Evolutionary conservation across 2,329 filamentous ascomycete genomes (phyloP), one percentile per base, ranked within the genome.

Genomic region (Xylariaceae sp.): DNA sequence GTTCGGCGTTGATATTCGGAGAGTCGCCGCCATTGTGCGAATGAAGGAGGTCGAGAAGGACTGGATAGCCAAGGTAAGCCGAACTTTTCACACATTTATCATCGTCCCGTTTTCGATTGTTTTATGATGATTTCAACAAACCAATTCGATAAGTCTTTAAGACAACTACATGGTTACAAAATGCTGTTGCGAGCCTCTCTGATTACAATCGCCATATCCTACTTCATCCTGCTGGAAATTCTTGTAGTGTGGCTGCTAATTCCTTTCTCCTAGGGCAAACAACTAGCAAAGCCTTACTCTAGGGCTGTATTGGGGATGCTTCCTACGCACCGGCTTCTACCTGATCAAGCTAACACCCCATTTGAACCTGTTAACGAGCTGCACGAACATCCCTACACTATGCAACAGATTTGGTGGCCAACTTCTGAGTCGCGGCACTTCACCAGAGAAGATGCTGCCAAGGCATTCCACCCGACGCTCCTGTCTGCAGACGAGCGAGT

Each of bases 101-200:
- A 47, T 41, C 52, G 52, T 48, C 10, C 4, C 52, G 23, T 41
- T 45, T 47, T 57, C 47, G 44, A 13, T 65, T 59, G 61, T 71
- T 69, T 68, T 63, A 75, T 85, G 82, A 85, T 85, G 82, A 84
- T 73, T 70, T 67, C 73, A 76, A 90, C 82, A 80, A 77, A 84
- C 82, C 83, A 85, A 86, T 84, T 88, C 93, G 93, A 97, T 97
- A 96, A 97, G 93, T 97, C 93, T 96, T 95, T 82, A 97, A 96
- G 92, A 97, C 92, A 86, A 75, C 79, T 74, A 86, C 81, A 87
- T 94, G 90, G 90, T 97, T 93, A 93, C 80, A 88, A 82, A 83
- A 47, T 62, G 79, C 79, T 84, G 84, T 87, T 87, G 81, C 83
- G 81, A 85, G 81, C 84, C 84, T 88, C 84, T 88, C 88, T 90